A percentile compares a stretch with the other conserved stretches of the same genome.
These are phyloP conservation scores for Primulina eburnea DNA, from an alignment of 257 asterid species.

Conservation along the genomic window DNA sequence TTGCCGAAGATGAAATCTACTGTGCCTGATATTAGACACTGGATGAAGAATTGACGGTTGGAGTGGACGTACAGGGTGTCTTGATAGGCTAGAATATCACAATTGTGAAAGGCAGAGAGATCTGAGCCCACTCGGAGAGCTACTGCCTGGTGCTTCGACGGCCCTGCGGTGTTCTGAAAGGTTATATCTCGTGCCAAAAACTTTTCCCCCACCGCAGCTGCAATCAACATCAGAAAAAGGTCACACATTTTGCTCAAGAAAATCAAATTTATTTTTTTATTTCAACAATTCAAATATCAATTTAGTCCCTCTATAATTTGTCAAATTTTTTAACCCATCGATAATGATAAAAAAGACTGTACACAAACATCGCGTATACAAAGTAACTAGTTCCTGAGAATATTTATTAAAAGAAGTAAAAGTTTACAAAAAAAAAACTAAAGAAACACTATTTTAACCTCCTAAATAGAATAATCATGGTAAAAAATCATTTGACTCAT, in stretches of 20 bases:
- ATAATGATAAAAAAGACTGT: no score
- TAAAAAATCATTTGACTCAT: no score
- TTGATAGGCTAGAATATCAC: conserved; percentile 53
- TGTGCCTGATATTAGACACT: conserved; percentile 50
- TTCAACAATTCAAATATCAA: no score
- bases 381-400: no score
- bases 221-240: conserved; percentile 15
- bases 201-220: conserved; percentile 59
- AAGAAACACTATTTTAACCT: no score
- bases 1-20: conserved; percentile 69
- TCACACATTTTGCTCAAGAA: neutral
- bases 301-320: no score
- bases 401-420: no score
- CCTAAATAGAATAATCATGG: no score
- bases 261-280: no score
- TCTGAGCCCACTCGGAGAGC: conserved; percentile 69
- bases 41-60: conserved; percentile 49
- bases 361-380: no score
- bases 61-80: conserved; percentile 61
- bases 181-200: conserved; percentile 65
- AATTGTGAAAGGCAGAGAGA: conserved; percentile 50
- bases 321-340: no score
- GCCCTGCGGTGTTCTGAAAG: conserved; percentile 66
- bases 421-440: no score
- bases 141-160: conserved; percentile 65